phyloP scores from a whole-genome alignment of 2,329 filamentous ascomycete species.

The Talaromyces sp. region DNA sequence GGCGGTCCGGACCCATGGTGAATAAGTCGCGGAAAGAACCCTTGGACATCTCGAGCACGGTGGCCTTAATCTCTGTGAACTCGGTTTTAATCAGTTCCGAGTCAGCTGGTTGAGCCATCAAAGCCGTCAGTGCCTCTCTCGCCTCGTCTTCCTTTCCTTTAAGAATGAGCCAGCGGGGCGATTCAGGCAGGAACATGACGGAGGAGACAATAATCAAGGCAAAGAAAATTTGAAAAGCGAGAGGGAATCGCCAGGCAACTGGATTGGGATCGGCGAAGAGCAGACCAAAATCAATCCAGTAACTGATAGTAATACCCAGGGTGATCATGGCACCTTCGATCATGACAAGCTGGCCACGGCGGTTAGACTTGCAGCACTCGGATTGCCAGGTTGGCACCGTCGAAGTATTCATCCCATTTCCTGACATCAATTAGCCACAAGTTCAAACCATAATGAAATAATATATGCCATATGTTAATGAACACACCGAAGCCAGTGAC shows the following conservation, averaged over 20 bases:
- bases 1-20: constrained; percentile 53
- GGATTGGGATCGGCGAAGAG: constrained; percentile 47
- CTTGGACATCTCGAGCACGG: constrained; percentile 49
- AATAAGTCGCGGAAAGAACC: constrained; percentile 55
- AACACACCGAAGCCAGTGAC: constrained; percentile 44
- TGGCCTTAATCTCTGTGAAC: constrained; percentile 50
- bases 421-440: too few species aligned
- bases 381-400: constrained; percentile 51
- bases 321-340: constrained; percentile 51
- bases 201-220: constrained; percentile 48
- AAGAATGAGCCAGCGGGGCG: constrained; percentile 55
- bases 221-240: constrained; percentile 56
- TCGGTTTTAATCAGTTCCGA: constrained; percentile 43
- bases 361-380: constrained; percentile 49
- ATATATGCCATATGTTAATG: too few species aligned
- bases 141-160: constrained; percentile 54
- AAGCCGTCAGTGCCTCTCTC: constrained; percentile 41
- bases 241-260: constrained; percentile 53
- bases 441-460: too few species aligned
- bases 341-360: constrained; percentile 50
- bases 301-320: constrained; percentile 46
- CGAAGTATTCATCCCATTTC: constrained; percentile 50
- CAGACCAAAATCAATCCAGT: constrained; percentile 51
- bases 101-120: constrained; percentile 45
- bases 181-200: constrained; percentile 52